Conservation (phyloP, 192 early-diverging fungal genomes). For the Coemansia javaensis region DNA sequence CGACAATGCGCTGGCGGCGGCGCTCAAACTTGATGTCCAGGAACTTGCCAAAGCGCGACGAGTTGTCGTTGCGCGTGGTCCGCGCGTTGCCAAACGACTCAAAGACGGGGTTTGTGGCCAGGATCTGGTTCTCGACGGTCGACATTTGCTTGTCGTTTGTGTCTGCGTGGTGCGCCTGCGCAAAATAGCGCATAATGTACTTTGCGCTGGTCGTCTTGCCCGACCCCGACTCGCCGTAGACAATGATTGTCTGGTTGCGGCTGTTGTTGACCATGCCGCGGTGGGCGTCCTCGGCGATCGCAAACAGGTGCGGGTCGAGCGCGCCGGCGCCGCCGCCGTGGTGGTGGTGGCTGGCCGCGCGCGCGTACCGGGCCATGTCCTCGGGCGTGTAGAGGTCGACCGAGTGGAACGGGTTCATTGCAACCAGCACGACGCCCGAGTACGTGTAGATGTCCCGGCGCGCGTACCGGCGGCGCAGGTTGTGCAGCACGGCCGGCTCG, state of each 20-base stretch:
- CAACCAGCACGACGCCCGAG: constrained; percentile 96
- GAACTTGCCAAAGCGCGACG: constrained; percentile 84
- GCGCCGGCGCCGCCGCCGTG: constrained; percentile 26
- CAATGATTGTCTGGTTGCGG: constrained; percentile 97
- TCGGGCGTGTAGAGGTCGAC: constrained; percentile 82
- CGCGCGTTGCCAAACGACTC: constrained; percentile 88
- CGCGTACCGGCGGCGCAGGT: constrained; percentile 82
- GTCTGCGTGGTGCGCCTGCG: constrained; percentile 68
- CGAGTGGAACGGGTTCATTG: constrained; percentile 90
- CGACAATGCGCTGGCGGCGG: constrained; percentile 74
- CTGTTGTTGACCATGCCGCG: constrained; percentile 86
- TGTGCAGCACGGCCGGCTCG: constrained; percentile 92
- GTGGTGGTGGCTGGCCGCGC: constrained; percentile 51
- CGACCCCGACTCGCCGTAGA: constrained; percentile 94
- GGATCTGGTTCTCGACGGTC: constrained; percentile 56
- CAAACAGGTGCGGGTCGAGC: constrained; percentile 96
- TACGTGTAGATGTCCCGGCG: constrained; percentile 97
- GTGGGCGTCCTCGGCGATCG: constrained; percentile 97
- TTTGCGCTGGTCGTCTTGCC: constrained; percentile 96
- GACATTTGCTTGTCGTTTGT: constrained; percentile 35
- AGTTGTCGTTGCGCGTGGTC: constrained; percentile 70
- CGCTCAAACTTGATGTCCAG: constrained; percentile 83
- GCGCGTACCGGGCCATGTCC: constrained; percentile 84
- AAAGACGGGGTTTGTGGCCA: constrained; percentile 70
- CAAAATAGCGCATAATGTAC: constrained; percentile 98